Base-by-base conservation (phyloP, 176 grass and related monocot species). In the Eleusine coracana region DNA sequence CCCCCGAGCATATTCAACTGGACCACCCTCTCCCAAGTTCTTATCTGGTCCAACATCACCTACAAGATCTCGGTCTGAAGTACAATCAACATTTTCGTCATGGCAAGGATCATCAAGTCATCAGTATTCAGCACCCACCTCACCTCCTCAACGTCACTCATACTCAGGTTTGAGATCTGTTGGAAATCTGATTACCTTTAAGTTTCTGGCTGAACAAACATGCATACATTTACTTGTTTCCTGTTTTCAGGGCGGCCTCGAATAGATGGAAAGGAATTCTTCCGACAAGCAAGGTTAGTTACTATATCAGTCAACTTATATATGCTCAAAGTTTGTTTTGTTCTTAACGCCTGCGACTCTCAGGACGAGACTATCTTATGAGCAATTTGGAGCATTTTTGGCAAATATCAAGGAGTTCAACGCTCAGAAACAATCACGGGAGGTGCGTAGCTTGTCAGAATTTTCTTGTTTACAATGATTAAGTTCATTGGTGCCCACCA, bases 201-300 rank as follows among this genome's bases (percentile, higher is more conserved):
- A 8, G 17, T 31, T 77, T 68, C 54, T 73, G 69, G 10, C 23
- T 91, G 49, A 84, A 80, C 12, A 48, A 84, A 80, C 12, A 48
- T 20, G 3, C n/a, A 23, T 45, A 6, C 5, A 62, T 38, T 84
- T 52, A 70, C 42, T 83, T 39, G 18, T 79, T 23, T 29, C 23
- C n/a, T 78, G 25, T 55, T 87, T 73, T 28, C 72, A 99, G 96
- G 89, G 54, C 80, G 80, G 21, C 93, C 93, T 87, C 87, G 74
- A 72, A 89, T 96, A 79, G 93, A 92, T 83, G 96, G 91, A 85
- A 99, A 99, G 85, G 96, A 99, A 84, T 91, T 99, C 78, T 99
- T 99, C 79, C 91, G 96, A 44, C 96, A 96, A 90, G 96, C 96
- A 70, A 89, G 96, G 93, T 99, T 85, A n/a, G 83, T 79, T 61